phyloP scores from a whole-genome alignment of 1,284 basidiomycete genomes.

The Boletus albobrunnescens region DNA sequence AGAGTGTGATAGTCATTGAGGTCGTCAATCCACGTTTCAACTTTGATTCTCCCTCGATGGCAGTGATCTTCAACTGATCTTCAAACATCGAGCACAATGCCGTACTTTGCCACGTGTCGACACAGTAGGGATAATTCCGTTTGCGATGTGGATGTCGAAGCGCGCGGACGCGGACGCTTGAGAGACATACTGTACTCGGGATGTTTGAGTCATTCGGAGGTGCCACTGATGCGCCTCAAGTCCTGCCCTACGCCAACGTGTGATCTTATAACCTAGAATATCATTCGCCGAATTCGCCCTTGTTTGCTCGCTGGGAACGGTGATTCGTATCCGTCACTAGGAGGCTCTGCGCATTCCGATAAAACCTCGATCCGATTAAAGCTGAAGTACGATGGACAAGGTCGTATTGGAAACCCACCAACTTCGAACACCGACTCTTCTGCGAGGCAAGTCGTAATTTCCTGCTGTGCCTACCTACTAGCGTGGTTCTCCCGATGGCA shows the following conservation, averaged over 20 bases:
- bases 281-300: conserved; percentile 23
- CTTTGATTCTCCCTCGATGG: conserved; percentile 25
- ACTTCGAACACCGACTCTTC: conserved; percentile 17
- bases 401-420: conserved; percentile 21
- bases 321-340: conserved; percentile 29
- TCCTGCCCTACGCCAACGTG: neutral
- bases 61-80: conserved; percentile 34
- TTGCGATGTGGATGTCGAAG: conserved; percentile 1
- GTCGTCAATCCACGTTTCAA: conserved; percentile 21
- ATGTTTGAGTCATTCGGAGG: neutral
- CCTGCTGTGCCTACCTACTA: conserved; percentile 8
- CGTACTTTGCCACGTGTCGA: conserved; percentile 18
- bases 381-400: conserved; percentile 11
- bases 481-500: conserved; percentile 31
- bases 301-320: conserved; percentile 26
- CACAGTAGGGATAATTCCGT: neutral
- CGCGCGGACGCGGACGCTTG: neutral
- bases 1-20: neutral
- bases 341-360: conserved; percentile 13
- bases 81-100: conserved; percentile 18
- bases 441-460: conserved; percentile 17
- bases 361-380: conserved; percentile 23
- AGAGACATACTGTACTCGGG: neutral
- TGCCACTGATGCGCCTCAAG: neutral
- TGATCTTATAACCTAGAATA: neutral